A percentile compares a stretch with the other conserved stretches of the same genome.
Conservation (phyloP, 2,329 filamentous ascomycete species). For the Trichoderma sp. region DNA sequence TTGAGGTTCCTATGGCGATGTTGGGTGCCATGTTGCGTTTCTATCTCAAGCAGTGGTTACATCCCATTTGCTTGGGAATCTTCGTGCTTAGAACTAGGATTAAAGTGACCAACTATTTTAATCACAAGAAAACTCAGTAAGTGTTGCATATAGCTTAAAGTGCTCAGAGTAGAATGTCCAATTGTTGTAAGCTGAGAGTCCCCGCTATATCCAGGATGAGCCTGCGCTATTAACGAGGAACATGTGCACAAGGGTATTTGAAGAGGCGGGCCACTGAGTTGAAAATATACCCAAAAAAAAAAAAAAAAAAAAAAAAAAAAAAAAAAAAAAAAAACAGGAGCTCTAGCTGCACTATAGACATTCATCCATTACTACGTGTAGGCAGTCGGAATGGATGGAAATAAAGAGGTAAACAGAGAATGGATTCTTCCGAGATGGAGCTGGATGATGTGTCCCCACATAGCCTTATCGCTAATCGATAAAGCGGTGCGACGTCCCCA, state of each 20-base stretch:
- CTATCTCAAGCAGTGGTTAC: not conserved
- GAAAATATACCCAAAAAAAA: not conserved
- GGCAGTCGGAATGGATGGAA: too few relatives aligned
- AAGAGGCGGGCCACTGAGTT: not conserved
- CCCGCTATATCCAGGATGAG: not conserved
- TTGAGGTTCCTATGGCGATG: not conserved
- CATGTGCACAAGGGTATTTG: not conserved
- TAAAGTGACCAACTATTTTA: not conserved
- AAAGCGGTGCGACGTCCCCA: slow-evolving; percentile 8
- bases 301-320: too few relatives aligned
- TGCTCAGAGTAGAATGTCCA: too few relatives aligned
- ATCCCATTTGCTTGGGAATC: not conserved
- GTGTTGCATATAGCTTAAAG: too few relatives aligned
- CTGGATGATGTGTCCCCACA: not conserved
- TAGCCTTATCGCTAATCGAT: slow-evolving; percentile 20
- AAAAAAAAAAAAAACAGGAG: not conserved
- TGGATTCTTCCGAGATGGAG: not conserved
- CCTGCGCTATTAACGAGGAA: not conserved
- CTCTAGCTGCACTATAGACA: not conserved
- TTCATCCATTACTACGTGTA: not conserved
- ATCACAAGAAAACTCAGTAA: too few relatives aligned
- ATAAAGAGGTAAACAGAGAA: not conserved
- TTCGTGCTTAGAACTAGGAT: not conserved
- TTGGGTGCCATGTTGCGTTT: not conserved
- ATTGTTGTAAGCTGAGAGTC: not conserved